These are phyloP conservation scores for Trichoderma gracile DNA, from an alignment of 2,329 filamentous ascomycete genomes.

Conservation along the genomic window DNA sequence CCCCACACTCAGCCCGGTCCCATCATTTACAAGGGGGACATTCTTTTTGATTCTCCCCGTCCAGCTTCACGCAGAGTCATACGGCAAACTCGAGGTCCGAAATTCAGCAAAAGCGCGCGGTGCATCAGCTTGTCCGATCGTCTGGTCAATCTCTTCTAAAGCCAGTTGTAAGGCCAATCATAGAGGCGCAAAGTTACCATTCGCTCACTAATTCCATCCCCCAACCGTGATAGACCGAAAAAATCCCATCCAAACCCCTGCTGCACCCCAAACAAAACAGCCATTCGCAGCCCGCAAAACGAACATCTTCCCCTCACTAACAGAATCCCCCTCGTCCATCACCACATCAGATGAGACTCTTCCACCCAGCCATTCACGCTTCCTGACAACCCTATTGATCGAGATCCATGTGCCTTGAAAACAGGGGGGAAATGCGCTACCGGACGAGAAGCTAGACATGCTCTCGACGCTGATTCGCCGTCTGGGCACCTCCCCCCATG, in stretches of 20 bases:
- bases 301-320: background rate
- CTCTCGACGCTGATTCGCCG: conserved; percentile 13
- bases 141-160: background rate
- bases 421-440: conserved; percentile 1
- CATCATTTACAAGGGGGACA: background rate
- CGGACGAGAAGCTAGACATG: conserved; percentile 1
- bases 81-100: background rate
- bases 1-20: background rate
- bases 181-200: background rate
- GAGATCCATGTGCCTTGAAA: background rate
- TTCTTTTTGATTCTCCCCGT: no score
- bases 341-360: background rate
- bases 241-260: background rate
- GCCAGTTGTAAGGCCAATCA: background rate
- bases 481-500: conserved; percentile 6
- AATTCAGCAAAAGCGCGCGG: background rate
- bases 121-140: background rate
- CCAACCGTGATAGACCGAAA: background rate
- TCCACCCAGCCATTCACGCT: background rate
- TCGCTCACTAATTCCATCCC: background rate
- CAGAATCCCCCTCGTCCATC: background rate
- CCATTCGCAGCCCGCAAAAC: background rate
- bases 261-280: background rate
- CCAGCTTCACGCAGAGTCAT: background rate
- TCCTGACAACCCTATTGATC: background rate